A percentile compares a stretch with the other conserved stretches of the same genome.
Conservation (phyloP, 805 yeast species). For the Ogataea pini region DNA sequence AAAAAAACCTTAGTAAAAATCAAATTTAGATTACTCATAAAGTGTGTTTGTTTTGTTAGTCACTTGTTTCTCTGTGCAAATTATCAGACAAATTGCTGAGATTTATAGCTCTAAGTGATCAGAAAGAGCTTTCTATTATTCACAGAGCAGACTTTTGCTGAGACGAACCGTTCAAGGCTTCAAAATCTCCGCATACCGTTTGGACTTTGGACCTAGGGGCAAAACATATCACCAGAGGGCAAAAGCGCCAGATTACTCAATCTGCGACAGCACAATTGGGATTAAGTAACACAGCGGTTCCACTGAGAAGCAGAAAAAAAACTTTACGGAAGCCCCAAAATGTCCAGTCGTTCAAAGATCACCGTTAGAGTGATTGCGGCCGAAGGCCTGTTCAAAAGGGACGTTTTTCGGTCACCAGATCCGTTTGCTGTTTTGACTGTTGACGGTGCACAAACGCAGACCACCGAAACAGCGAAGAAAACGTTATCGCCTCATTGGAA, state of each 20-base stretch:
- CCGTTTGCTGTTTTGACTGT: constrained; percentile 97
- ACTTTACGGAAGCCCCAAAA: neutral
- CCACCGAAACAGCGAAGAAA: constrained; percentile 90
- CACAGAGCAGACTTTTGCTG: neutral
- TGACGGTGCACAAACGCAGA: constrained; percentile 95
- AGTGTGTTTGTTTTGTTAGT: neutral
- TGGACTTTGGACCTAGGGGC: neutral
- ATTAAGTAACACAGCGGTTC: neutral
- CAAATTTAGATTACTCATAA: neutral
- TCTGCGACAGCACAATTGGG: neutral
- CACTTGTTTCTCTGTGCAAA: neutral
- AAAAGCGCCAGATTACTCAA: neutral
- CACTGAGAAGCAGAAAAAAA: neutral
- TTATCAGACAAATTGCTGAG: neutral
- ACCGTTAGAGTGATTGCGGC: constrained; percentile 88
- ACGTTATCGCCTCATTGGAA: constrained; percentile 98
- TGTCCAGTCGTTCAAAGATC: constrained; percentile 37
- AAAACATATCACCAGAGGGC: neutral
- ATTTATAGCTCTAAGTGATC: neutral
- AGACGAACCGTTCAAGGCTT: neutral
- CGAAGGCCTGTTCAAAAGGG: constrained; percentile 92
- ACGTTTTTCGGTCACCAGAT: constrained; percentile 93
- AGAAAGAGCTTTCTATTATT: neutral
- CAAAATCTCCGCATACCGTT: neutral
- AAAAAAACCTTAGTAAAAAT: neutral